These are phyloP conservation scores for Oryza officinalis DNA, from an alignment of 176 grass and related monocot species.

Conservation along the genomic window DNA sequence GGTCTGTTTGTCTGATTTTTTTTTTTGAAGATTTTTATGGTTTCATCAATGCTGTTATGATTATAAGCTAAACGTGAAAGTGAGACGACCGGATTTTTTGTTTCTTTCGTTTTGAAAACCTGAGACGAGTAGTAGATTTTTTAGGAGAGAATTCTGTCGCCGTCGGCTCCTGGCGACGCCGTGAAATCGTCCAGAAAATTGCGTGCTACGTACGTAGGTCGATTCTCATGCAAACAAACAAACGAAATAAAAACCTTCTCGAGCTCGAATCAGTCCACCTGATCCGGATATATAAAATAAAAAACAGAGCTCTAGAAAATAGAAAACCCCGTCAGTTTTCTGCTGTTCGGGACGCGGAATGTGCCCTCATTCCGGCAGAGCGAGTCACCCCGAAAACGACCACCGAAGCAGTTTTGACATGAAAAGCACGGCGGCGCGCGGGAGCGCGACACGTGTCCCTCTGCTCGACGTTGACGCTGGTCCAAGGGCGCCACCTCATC, in stretches of 20 bases:
- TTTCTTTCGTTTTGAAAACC: no score
- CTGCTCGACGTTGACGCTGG: background rate
- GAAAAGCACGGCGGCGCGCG: background rate
- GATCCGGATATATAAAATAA: background rate
- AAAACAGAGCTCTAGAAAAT: background rate
- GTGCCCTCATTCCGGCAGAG: background rate
- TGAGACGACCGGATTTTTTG: background rate
- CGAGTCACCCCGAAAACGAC: conserved; percentile 35
- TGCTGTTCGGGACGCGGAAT: background rate
- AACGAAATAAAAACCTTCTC: background rate
- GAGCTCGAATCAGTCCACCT: background rate
- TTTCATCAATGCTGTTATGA: background rate
- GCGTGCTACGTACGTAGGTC: background rate
- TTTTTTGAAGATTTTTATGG: background rate
- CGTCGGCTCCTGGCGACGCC: background rate
- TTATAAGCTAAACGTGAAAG: background rate
- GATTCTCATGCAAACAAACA: background rate
- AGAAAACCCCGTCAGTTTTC: background rate
- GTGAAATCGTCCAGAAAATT: background rate
- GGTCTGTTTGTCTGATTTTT: background rate
- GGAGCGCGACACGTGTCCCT: background rate
- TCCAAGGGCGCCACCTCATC: conserved; percentile 32
- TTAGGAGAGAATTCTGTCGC: background rate
- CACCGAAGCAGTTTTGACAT: conserved; percentile 28
- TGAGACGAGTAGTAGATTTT: background rate